phyloP scores from a whole-genome alignment of 768 basidiomycete species.

The Hypsizygus marmoreus region DNA sequence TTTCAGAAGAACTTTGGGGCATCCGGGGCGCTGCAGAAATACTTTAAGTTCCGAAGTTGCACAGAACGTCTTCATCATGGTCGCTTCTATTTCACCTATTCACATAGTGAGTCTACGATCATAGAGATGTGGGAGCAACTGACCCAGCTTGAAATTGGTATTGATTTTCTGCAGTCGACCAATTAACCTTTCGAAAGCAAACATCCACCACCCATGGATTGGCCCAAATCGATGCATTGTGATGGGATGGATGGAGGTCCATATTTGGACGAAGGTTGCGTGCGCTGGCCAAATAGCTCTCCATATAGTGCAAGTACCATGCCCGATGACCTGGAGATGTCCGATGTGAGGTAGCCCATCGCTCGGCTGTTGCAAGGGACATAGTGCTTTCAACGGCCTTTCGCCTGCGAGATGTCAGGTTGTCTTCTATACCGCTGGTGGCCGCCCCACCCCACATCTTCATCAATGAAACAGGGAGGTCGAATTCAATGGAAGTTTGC shows the following conservation, averaged over 20 bases:
- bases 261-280: slow-evolving; percentile 10
- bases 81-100: too few relatives aligned
- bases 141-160: slow-evolving; percentile 19
- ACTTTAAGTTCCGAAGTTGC: too few relatives aligned
- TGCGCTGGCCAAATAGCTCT: slow-evolving; percentile 11
- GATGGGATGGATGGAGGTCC: slow-evolving; percentile 12
- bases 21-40: too few relatives aligned
- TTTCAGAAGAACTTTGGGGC: too few relatives aligned
- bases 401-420: too few relatives aligned
- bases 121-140: too few relatives aligned
- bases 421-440: too few relatives aligned
- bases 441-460: too few relatives aligned
- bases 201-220: slow-evolving; percentile 16
- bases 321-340: slow-evolving; percentile 14
- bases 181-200: slow-evolving; percentile 16
- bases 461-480: slow-evolving; percentile 19
- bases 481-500: slow-evolving; percentile 22
- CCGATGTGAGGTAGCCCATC: slow-evolving; percentile 12
- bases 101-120: too few relatives aligned
- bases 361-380: slow-evolving; percentile 17
- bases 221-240: slow-evolving; percentile 14
- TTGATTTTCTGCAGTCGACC: slow-evolving; percentile 12
- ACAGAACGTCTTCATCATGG: too few relatives aligned
- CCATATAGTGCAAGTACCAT: slow-evolving; percentile 10
- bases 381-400: slow-evolving; percentile 16